Evolutionary conservation across 306 rosid species (phyloP).

Genomic region (Vigna hirtella): DNA sequence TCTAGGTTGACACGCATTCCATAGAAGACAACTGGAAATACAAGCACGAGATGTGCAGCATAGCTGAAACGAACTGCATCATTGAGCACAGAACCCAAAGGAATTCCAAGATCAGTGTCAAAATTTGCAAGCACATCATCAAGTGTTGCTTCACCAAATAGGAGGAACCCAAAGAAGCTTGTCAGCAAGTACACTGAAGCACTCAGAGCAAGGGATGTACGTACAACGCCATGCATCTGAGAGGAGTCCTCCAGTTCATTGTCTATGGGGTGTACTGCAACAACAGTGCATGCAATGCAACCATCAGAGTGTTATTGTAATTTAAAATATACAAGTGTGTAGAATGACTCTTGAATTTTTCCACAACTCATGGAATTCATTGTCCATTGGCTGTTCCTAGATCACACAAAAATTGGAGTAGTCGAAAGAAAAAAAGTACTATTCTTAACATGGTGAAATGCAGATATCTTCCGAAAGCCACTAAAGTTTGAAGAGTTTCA

Average conservation of each 20-base stretch:
- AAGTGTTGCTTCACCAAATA: conserved; percentile 84
- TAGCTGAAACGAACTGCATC: conserved; percentile 87
- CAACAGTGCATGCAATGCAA: conserved; percentile 33
- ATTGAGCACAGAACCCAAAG: conserved; percentile 67
- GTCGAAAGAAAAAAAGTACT: too few species aligned
- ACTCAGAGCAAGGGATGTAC: conserved; percentile 69
- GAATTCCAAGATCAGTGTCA: conserved; percentile 87
- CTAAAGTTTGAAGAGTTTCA: too few species aligned
- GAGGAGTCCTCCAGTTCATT: conserved; percentile 83
- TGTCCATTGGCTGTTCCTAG: too few species aligned
- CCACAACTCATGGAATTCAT: too few species aligned
- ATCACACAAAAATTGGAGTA: too few species aligned
- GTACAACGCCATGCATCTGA: conserved; percentile 71
- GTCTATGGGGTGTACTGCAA: conserved; percentile 85
- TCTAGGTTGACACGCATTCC: conserved; percentile 81
- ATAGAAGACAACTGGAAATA: conserved; percentile 82
- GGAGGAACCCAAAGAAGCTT: conserved; percentile 90
- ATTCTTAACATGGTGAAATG: too few species aligned
- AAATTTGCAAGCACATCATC: conserved; percentile 91
- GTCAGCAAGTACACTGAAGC: conserved; percentile 82
- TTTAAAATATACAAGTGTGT: too few species aligned
- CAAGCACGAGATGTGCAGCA: conserved; percentile 91
- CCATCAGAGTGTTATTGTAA: neutral
- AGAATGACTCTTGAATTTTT: too few species aligned
- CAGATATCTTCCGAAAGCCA: too few species aligned